Evolutionary conservation across 1,284 basidiomycete species (phyloP).

Genomic region (Heterobasidion irregulare): DNA sequence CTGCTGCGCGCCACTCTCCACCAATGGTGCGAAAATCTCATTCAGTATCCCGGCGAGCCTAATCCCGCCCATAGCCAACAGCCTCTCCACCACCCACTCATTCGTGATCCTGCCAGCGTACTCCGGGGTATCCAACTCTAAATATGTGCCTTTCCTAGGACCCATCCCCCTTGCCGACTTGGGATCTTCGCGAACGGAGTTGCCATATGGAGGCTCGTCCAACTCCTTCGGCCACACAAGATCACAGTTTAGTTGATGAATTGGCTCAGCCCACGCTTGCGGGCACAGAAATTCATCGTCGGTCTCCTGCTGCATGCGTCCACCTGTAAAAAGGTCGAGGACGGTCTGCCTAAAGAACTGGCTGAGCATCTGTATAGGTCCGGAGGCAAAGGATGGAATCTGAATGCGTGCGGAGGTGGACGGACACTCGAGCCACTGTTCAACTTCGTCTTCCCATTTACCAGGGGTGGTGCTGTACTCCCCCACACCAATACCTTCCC

Average conservation of each 20-base stretch:
- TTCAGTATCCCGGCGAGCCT: conserved; percentile 79
- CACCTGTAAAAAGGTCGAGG: conserved; percentile 4
- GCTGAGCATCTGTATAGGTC: not conserved
- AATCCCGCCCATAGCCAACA: conserved; percentile 77
- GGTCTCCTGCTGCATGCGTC: conserved; percentile 21
- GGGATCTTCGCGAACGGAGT: conserved; percentile 5
- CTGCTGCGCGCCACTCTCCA: not conserved
- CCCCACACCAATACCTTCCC: conserved; percentile 62
- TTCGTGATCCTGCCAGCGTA: conserved; percentile 67
- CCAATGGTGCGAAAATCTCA: conserved; percentile 44
- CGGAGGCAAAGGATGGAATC: not conserved
- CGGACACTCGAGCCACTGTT: conserved; percentile 59
- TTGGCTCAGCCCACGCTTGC: conserved; percentile 61
- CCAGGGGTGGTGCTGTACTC: conserved; percentile 13
- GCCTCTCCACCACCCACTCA: conserved; percentile 69
- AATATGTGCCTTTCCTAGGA: conserved; percentile 24
- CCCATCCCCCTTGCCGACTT: not conserved
- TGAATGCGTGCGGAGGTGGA: not conserved
- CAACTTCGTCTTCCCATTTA: conserved; percentile 51
- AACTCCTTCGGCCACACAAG: conserved; percentile 70
- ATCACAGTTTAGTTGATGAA: conserved; percentile 74
- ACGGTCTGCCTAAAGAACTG: conserved; percentile 1
- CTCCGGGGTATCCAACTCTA: conserved; percentile 81
- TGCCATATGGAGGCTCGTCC: conserved; percentile 36
- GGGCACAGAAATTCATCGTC: conserved; percentile 72